Evolutionary conservation across 1,284 basidiomycete species (phyloP), one percentile per base, ranked within the genome.

Genomic region (Trichosporon asahii): DNA sequence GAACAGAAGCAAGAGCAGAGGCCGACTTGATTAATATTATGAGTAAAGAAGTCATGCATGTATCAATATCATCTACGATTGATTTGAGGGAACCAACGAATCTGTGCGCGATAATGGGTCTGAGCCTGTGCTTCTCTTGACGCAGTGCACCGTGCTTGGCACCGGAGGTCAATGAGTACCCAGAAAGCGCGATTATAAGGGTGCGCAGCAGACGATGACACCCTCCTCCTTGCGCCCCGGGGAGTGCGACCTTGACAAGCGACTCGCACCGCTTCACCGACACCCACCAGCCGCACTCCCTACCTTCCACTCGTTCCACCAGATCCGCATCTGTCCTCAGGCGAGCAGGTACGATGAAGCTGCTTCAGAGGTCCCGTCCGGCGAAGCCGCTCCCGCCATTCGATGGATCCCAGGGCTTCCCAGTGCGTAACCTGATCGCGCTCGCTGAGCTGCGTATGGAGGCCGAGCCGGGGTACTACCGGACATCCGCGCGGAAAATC

Each of bases 1-100:
- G 18, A 31, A 31, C 27, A 61, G 57, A 31, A 61, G 57, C 57
- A 61, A 61, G 27, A 61, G 57, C 27, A 61, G 57, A 21, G 57
- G 57, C 57, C 29, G 57, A n/a, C 14, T 61, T 12, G 57, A 61
- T 18, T 61, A 23, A 61, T 33, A 12, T 33, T 8, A 31, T 31
- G 18, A 61, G 57, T 33, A 61, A 61, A 33, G 21, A 31, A 61
- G 27, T n/a, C 27, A n/a, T 5, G 23, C 57, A 61, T 61, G 57
- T 61, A 61, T 61, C 57, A 33, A 7, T 61, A 31, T 18, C 2
- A 2, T 18, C 9, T 27, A 15, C 9, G 5, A 14, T 3, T 31
- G 12, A 27, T 6, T 61, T 7, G 15, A 15, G 9, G 15, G 15
- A 6, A 61, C 21, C 8, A 18, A 12, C 15, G 18, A 18, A 44